Evolutionary conservation across 345 rosid species (phyloP).

Genomic region (Linum tenue): DNA sequence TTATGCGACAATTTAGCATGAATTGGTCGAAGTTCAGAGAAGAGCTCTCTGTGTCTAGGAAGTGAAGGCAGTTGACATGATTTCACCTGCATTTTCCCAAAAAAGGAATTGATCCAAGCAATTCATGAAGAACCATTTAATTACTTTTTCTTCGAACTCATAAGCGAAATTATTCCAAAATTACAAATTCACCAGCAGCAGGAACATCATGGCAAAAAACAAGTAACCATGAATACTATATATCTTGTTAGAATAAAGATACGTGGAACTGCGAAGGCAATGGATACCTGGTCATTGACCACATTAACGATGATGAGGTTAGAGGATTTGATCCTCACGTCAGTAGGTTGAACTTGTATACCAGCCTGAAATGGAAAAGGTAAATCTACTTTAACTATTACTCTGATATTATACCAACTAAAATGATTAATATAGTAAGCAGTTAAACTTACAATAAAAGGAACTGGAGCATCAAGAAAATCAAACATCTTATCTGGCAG

Average conservation of each 20-base stretch:
- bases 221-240: background rate
- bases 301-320: conserved; percentile 70
- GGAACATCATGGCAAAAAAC: background rate
- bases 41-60: conserved; percentile 66
- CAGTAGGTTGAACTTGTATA: conserved; percentile 59
- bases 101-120: background rate
- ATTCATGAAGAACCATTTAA: background rate
- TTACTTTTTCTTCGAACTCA: too few relatives aligned
- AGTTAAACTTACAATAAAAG: conserved; percentile 67
- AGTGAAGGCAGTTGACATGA: conserved; percentile 45
- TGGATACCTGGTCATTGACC: conserved; percentile 63
- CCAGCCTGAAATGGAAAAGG: conserved; percentile 50
- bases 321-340: conserved; percentile 71
- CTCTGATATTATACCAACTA: background rate
- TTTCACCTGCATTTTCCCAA: conserved; percentile 36
- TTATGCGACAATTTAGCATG: conserved; percentile 56
- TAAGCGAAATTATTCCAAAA: background rate
- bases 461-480: conserved; percentile 99
- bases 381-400: background rate
- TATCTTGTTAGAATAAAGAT: background rate
- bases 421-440: background rate
- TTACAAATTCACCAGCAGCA: background rate
- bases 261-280: conserved; percentile 6
- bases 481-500: conserved; percentile 81
- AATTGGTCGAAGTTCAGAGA: conserved; percentile 59